These are phyloP conservation scores for Candida boleticola DNA, from an alignment of 805 yeast genomes.

Conservation along the genomic window DNA sequence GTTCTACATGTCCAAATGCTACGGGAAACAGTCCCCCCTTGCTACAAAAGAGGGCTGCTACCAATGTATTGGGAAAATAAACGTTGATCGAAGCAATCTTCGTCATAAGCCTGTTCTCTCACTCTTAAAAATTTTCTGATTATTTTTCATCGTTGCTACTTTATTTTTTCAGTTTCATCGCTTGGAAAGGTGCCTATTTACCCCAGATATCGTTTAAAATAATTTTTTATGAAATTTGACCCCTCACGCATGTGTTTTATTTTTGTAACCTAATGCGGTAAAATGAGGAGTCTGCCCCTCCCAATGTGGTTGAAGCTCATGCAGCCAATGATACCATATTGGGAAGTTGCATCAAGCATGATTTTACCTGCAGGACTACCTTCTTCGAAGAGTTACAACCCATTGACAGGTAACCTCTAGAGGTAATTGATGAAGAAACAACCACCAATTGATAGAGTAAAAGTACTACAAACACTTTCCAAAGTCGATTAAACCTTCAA, in stretches of 20 bases:
- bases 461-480: no score
- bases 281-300: constrained; percentile 6
- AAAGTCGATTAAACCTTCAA: no score
- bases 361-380: not conserved
- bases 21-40: no score
- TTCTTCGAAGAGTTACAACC: not conserved
- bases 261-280: constrained; percentile 1
- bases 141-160: no score
- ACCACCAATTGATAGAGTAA: not conserved
- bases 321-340: constrained; percentile 6
- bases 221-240: not conserved
- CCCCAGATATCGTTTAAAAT: constrained; percentile 3
- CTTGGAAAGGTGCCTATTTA: no score
- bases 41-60: no score
- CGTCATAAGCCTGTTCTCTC: no score
- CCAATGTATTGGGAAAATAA: no score
- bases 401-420: not conserved
- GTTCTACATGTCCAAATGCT: no score
- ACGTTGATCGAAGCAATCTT: no score
- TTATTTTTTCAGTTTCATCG: no score
- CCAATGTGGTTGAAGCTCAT: constrained; percentile 1
- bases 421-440: constrained; percentile 1
- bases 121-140: no score
- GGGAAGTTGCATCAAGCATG: not conserved
- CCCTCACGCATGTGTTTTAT: constrained; percentile 7